Evolutionary conservation across 2,329 filamentous ascomycete genomes (phyloP), one percentile per base, ranked within the genome.

Genomic region (Colletotrichum horii): DNA sequence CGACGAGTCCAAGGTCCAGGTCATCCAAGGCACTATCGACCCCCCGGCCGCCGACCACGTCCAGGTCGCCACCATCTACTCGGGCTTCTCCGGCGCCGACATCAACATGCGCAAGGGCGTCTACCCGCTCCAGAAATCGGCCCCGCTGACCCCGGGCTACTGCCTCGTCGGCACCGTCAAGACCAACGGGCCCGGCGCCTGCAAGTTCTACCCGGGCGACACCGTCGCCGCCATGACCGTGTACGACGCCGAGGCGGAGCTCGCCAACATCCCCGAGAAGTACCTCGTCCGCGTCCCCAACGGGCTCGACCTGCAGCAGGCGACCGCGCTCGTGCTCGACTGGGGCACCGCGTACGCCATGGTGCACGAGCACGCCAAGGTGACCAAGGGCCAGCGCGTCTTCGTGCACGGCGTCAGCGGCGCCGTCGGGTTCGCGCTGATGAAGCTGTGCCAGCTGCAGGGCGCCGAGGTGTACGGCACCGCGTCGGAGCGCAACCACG

Each of bases 401-500:
- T 90, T 90, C 78, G 80, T 90, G 22, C 88, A 90, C 79, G 87
- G 88, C 43, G 80, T 89, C 28, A 89, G 87, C 76, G 88, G 88
- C 34, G 87, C 88, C 9, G 88, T 89, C 2, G 88, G 88, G 22
- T 85, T 82, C 69, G 88, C 84, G 1, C 55, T 85, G 26, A 83
- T 87, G 81, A 82, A 80, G 2, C 81, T 89, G 5, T 85, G 85
- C 77, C 83, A 84, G 66, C 79, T 86, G 6, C 80, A 83, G 61
- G 88, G 88, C 26, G 88, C 88, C 26, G 81, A 83, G 22, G 84
- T 89, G 19, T 89, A 89, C 79, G 88, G 88, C 36, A 90, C 88
- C 0, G 88, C 88, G 1, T 86, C 85, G 1, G 80, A 80, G 76
- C 82, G 85, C 15, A 89, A 89, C 76, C 88, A 89, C 77, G 80